These are phyloP conservation scores for Skeletonema marinoi DNA, from an alignment of 108 stramenopile species.

Conservation along the genomic window DNA sequence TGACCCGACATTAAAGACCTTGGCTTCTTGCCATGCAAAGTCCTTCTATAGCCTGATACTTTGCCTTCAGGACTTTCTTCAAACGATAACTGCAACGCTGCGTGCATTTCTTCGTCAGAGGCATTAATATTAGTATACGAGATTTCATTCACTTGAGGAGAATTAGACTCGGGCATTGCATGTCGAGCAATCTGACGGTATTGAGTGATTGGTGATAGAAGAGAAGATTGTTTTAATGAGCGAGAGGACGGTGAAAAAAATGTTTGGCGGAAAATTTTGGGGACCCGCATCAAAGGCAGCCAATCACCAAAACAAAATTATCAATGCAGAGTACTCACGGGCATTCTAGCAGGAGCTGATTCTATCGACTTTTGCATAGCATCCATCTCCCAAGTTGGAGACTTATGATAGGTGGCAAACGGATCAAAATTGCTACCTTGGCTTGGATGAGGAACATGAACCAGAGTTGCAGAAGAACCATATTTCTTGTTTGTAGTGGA, in stretches of 20 bases:
- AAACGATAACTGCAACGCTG: conserved; percentile 40
- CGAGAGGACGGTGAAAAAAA: background rate
- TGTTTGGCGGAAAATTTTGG: background rate
- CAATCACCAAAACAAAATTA: background rate
- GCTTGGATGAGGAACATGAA: conserved; percentile 10
- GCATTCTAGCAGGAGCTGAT: conserved; percentile 29
- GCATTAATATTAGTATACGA: conserved; percentile 6
- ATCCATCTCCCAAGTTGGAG: background rate
- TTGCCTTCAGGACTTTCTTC: conserved; percentile 30
- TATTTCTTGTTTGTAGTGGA: conserved; percentile 20
- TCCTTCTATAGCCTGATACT: background rate
- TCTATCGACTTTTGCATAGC: background rate
- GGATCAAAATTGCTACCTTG: conserved; percentile 3
- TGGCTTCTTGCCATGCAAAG: background rate
- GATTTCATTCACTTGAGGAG: background rate
- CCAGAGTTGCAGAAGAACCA: conserved; percentile 1
- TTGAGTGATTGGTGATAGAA: background rate
- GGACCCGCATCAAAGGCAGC: background rate
- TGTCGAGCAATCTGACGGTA: background rate
- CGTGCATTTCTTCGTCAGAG: conserved; percentile 35
- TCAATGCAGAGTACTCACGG: background rate
- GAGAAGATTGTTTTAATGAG: background rate
- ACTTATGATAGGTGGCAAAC: background rate
- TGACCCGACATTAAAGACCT: background rate
- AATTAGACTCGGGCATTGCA: background rate